These are phyloP conservation scores for Wickerhamiella parazyma DNA, from an alignment of 805 yeast species.

Conservation along the genomic window DNA sequence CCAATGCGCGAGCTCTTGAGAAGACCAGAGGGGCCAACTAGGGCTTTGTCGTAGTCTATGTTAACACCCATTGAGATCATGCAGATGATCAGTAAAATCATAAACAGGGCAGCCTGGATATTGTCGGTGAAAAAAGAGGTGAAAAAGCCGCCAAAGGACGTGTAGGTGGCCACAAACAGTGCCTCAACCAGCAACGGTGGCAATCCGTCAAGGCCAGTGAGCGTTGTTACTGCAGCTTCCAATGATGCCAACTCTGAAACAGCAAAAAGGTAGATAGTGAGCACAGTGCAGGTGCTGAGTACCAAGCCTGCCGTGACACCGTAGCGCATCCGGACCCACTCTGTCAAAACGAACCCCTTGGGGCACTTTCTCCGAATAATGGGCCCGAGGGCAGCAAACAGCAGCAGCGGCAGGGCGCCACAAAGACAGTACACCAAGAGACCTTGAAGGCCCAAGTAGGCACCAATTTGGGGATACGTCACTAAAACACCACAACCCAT, in stretches of 20 bases:
- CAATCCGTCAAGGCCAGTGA: constrained; percentile 66
- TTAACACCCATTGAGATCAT: constrained; percentile 67
- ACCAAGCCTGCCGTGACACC: constrained; percentile 63
- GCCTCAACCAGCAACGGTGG: constrained; percentile 77
- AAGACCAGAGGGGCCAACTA: constrained; percentile 50
- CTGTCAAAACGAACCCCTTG: constrained; percentile 80
- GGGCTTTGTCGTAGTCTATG: constrained; percentile 44
- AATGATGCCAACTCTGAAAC: constrained; percentile 76
- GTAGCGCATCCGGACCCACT: constrained; percentile 81
- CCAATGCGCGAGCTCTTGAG: constrained; percentile 58
- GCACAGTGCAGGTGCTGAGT: constrained; percentile 64
- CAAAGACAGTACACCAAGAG: constrained; percentile 63
- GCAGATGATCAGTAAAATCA: constrained; percentile 53
- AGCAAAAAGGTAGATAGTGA: constrained; percentile 77
- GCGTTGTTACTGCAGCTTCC: constrained; percentile 56
- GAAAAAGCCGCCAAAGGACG: constrained; percentile 77
- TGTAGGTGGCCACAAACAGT: constrained; percentile 74
- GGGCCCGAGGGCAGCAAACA: constrained; percentile 80
- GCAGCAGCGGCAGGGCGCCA: constrained; percentile 71
- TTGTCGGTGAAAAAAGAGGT: constrained; percentile 82
- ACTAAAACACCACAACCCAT: constrained; percentile 83
- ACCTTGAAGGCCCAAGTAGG: constrained; percentile 77
- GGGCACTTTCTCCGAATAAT: constrained; percentile 66
- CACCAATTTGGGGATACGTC: constrained; percentile 78
- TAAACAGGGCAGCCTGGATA: constrained; percentile 64